phyloP scores from a whole-genome alignment of 306 rosid species.

The Prunus davidiana region DNA sequence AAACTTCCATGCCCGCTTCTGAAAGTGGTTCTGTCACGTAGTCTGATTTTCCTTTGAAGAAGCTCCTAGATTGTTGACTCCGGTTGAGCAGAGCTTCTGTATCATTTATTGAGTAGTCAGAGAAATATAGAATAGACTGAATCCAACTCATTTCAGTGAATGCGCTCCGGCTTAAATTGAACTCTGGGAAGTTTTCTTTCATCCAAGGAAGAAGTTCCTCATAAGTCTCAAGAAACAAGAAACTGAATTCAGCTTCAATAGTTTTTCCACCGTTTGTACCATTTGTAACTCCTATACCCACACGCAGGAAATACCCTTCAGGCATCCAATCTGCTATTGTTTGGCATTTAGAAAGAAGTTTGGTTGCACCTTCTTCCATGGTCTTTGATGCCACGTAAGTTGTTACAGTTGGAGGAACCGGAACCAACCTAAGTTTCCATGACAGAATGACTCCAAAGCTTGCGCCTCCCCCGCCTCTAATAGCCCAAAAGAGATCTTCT shows the following conservation, averaged over 20 bases:
- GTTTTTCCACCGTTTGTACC: slow-evolving; percentile 38
- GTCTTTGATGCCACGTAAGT: slow-evolving; percentile 39
- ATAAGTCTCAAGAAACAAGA: slow-evolving; percentile 39
- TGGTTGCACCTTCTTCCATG: slow-evolving; percentile 44
- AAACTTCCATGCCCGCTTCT: slow-evolving; percentile 42
- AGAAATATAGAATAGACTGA: slow-evolving; percentile 48
- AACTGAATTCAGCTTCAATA: slow-evolving; percentile 38
- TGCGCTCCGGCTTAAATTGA: slow-evolving; percentile 44
- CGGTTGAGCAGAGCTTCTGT: slow-evolving; percentile 51
- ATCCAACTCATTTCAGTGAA: slow-evolving; percentile 65
- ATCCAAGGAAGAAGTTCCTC: slow-evolving; percentile 34
- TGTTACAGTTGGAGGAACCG: slow-evolving; percentile 45
- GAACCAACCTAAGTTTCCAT: slow-evolving; percentile 60
- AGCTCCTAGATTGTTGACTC: slow-evolving; percentile 27
- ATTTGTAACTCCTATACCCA: slow-evolving; percentile 30
- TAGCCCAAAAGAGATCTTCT: slow-evolving; percentile 71
- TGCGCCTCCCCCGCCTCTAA: slow-evolving; percentile 67
- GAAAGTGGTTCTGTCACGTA: slow-evolving; percentile 53
- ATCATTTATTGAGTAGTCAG: slow-evolving; percentile 37
- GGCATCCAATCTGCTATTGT: slow-evolving; percentile 35
- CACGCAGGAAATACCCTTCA: slow-evolving; percentile 44
- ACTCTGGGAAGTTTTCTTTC: slow-evolving; percentile 50
- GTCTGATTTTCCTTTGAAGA: slow-evolving; percentile 69
- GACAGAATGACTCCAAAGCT: slow-evolving; percentile 58
- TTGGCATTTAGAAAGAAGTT: slow-evolving; percentile 48